Evolutionary conservation across 805 yeast species (phyloP).

Genomic region (Zygosaccharomyces bailii): DNA sequence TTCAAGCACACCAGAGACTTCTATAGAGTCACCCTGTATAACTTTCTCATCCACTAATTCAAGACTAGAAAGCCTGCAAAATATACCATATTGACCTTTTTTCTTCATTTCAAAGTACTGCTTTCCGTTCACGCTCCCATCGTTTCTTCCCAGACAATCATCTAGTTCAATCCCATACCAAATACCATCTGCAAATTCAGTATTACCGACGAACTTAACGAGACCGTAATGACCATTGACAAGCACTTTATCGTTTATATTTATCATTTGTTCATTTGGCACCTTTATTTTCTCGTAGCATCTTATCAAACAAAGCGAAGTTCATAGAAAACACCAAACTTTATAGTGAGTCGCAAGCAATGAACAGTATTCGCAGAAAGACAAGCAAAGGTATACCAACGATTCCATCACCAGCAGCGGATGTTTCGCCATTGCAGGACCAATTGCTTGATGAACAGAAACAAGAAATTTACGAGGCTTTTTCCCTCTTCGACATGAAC

Average conservation of each 20-base stretch:
- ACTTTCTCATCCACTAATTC: neutral
- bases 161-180: constrained; percentile 86
- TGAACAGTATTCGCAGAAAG: constrained; percentile 17
- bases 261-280: constrained; percentile 6
- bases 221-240: constrained; percentile 43
- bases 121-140: constrained; percentile 65
- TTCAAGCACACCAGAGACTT: neutral
- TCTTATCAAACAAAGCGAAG: constrained; percentile 1
- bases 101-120: constrained; percentile 51
- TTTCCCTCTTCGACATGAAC: constrained; percentile 86
- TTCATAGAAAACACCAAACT: constrained; percentile 2
- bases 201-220: constrained; percentile 49
- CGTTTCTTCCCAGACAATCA: constrained; percentile 74
- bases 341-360: neutral
- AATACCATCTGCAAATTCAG: constrained; percentile 56
- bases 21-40: neutral
- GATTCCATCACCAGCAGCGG: constrained; percentile 17
- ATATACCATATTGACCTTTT: constrained; percentile 13
- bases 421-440: constrained; percentile 29
- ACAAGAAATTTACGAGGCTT: constrained; percentile 90
- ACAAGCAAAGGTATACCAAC: constrained; percentile 13
- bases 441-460: constrained; percentile 83
- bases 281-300: neutral
- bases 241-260: constrained; percentile 35
- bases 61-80: constrained; percentile 9